phyloP scores from a whole-genome alignment of 108 stramenopile species.

The Asterionellopsis glacialis region DNA sequence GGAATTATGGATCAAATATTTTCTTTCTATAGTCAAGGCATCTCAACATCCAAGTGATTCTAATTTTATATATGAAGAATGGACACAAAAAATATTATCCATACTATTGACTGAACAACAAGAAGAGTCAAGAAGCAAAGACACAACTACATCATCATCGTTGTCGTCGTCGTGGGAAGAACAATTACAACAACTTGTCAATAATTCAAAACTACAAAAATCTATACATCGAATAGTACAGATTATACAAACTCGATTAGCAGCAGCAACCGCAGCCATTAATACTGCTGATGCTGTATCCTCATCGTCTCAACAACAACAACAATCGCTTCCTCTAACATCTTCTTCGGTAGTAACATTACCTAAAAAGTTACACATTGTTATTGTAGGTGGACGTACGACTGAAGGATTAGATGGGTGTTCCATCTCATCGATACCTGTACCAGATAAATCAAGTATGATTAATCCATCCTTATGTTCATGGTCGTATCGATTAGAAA shows the following conservation, averaged over 20 bases:
- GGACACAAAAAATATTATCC: conserved; percentile 3
- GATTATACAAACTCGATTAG: conserved; percentile 1
- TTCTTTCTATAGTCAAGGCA: conserved; percentile 1
- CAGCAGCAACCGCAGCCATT: neutral
- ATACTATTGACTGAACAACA: neutral
- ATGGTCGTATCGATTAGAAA: conserved; percentile 15
- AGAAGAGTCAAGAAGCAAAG: no score
- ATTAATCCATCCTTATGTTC: conserved; percentile 12
- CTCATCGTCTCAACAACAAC: neutral
- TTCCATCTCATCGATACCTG: neutral
- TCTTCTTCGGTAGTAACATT: no score
- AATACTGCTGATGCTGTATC: neutral
- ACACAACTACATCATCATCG: no score
- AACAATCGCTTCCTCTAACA: no score
- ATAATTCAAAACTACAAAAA: no score
- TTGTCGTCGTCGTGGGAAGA: no score
- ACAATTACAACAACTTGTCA: no score
- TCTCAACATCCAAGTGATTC: conserved; percentile 8
- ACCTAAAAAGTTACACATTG: neutral
- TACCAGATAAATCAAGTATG: conserved; percentile 8
- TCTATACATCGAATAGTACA: no score
- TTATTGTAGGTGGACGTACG: conserved; percentile 6
- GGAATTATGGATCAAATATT: conserved; percentile 1
- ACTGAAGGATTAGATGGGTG: conserved; percentile 11
- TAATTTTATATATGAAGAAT: conserved; percentile 5